phyloP scores from a whole-genome alignment of 163 green algal genomes.

The Chlorella variabilis region DNA sequence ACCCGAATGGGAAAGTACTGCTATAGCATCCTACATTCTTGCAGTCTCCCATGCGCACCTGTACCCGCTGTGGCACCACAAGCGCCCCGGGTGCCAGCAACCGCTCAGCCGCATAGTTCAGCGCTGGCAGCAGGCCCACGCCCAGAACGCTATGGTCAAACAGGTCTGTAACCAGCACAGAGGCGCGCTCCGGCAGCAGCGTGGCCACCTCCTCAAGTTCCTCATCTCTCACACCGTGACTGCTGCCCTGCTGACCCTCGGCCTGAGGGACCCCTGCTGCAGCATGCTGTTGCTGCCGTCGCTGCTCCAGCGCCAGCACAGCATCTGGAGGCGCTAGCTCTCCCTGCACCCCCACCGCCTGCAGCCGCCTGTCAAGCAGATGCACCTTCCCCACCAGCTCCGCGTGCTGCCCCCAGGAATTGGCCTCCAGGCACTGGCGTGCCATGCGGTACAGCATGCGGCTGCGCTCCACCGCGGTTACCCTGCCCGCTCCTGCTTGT shows the following conservation, averaged over 20 bases:
- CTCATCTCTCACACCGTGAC: neutral
- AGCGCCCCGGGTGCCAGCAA: constrained; percentile 51
- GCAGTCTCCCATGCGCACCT: constrained; percentile 27
- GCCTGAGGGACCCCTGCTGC: neutral
- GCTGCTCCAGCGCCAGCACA: neutral
- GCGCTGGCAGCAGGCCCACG: constrained; percentile 52
- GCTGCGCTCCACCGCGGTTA: constrained; percentile 56
- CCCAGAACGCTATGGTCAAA: constrained; percentile 71
- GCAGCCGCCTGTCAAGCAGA: constrained; percentile 52
- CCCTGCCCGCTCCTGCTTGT: constrained; percentile 25
- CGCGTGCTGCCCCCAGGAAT: neutral
- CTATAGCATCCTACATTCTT: neutral
- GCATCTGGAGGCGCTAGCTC: constrained; percentile 9
- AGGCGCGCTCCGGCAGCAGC: constrained; percentile 22
- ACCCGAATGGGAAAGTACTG: no score
- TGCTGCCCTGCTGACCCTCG: neutral
- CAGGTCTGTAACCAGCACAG: constrained; percentile 68
- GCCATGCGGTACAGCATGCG: constrained; percentile 73
- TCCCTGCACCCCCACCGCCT: constrained; percentile 31
- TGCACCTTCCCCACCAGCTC: constrained; percentile 6
- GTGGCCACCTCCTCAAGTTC: constrained; percentile 1
- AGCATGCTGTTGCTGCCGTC: neutral
- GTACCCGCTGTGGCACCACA: constrained; percentile 51
- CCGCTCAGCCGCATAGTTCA: constrained; percentile 60
- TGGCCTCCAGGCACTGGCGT: constrained; percentile 55